Base-by-base conservation (phyloP, 768 basidiomycete genomes). In the Coprinopsis sp. region DNA sequence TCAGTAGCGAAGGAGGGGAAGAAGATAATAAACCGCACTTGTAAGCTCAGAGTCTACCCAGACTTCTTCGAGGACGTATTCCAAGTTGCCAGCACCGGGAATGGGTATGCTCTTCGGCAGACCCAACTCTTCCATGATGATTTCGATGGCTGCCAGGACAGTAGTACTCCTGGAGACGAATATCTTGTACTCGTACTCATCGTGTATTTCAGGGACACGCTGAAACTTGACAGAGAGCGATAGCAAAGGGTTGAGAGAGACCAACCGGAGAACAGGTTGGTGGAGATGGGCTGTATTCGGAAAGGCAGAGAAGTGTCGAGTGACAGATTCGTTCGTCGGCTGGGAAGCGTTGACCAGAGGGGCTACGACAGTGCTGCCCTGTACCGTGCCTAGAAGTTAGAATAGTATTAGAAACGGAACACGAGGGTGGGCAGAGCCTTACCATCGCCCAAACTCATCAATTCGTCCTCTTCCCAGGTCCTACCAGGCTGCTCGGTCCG, bases 201-300 rank as follows among this genome's bases (percentile, higher is more conserved):
- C 90, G 41, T 82, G 76, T 47, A 91, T 78, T 60, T 89, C 84
- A 2, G 87, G 87, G 13, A 91, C 77, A 36, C 85, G 79, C 33
- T 74, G 61, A 62, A 89, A 86, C 0, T 69, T 58, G 30, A 87
- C 57, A 2, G 67, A 63, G 18, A 84, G 33, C 0, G 71, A 70
- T n/a, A 87, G 71, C 13, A 69, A 62, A 3, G 81, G 74, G 54
- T 91, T 78, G 2, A 83, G 69, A 4, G 85, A 85, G 2, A 91
- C 81, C 33, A 93, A 69, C 1, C 88, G 83, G 31, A 91, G 61
- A 3, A 72, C 64, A 8, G 89, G 82, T 2, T 69, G 68, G 56
- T 85, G 84, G 29, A 86, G 67, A 60, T 85, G 83, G 0, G 77
- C 74, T 1, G 84, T 84, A 53, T 85, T 65, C 6, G 79, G 76